phyloP scores from a whole-genome alignment of 2,329 filamentous ascomycete genomes.

The Ascochyta clinopodiicola region DNA sequence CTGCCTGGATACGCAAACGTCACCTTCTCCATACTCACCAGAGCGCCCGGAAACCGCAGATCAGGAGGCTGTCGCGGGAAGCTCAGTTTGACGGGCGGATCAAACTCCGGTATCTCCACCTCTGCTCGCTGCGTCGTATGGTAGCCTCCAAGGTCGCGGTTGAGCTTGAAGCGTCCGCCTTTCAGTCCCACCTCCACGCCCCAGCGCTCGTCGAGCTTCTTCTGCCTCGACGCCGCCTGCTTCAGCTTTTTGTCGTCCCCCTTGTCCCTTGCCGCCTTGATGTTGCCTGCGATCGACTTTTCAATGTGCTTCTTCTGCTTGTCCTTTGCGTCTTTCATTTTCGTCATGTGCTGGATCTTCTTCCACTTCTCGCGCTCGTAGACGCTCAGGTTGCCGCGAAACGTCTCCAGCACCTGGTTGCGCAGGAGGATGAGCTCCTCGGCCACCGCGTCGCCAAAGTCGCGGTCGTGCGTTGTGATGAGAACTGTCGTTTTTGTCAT shows the following conservation, averaged over 20 bases:
- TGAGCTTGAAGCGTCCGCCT: conserved; percentile 81
- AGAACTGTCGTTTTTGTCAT: conserved; percentile 70
- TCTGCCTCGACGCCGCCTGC: conserved; percentile 84
- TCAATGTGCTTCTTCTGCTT: conserved; percentile 82
- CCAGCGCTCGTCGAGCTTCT: conserved; percentile 82
- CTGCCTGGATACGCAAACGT: conserved; percentile 66
- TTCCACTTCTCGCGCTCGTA: conserved; percentile 74
- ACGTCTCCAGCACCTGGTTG: conserved; percentile 74
- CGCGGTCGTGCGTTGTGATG: conserved; percentile 83
- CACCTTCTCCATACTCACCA: conserved; percentile 75
- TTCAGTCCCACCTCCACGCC: conserved; percentile 75
- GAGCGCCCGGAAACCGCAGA: conserved; percentile 74
- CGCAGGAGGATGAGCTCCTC: conserved; percentile 77
- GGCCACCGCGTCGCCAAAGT: conserved; percentile 78
- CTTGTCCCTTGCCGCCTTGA: conserved; percentile 75
- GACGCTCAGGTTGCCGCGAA: conserved; percentile 74
- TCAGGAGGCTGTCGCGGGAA: conserved; percentile 69
- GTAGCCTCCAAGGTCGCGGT: conserved; percentile 68
- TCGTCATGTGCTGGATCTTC: conserved; percentile 70
- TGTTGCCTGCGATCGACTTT: conserved; percentile 75
- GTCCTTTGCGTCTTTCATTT: conserved; percentile 83
- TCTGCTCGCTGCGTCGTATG: conserved; percentile 63
- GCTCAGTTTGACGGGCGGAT: conserved; percentile 62
- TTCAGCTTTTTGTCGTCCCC: conserved; percentile 85
- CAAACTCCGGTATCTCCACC: conserved; percentile 72